Evolutionary conservation across 2,329 filamentous ascomycete genomes (phyloP).

Genomic region (Lizonia empirigonia): DNA sequence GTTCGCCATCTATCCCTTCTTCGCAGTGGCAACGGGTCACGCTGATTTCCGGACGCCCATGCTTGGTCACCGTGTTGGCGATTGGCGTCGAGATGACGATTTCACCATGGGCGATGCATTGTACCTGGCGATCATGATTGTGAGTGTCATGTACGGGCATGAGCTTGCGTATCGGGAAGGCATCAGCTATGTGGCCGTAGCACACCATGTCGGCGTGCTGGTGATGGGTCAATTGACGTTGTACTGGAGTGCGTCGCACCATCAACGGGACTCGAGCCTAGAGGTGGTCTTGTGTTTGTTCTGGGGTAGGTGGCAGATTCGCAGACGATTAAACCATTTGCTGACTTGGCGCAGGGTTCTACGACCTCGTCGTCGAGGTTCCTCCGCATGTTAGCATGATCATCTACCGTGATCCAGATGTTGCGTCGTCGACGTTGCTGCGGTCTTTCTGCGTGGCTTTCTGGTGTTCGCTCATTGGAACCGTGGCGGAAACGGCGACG

Average conservation of each 20-base stretch:
- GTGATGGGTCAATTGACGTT: conserved; percentile 16
- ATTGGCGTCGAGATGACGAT: background rate
- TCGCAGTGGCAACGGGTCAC: conserved; percentile 8
- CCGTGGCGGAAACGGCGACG: conserved; percentile 11
- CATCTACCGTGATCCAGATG: conserved; percentile 12
- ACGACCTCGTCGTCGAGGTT: conserved; percentile 15
- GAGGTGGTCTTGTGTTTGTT: conserved; percentile 10
- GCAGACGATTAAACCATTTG: background rate
- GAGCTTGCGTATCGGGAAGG: conserved; percentile 12
- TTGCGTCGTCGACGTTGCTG: background rate
- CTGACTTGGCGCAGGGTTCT: conserved; percentile 1
- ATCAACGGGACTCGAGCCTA: conserved; percentile 6
- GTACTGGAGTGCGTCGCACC: conserved; percentile 13
- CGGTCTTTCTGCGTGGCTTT: conserved; percentile 9
- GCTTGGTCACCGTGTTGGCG: background rate
- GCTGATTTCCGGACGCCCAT: conserved; percentile 8
- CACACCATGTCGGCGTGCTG: conserved; percentile 14
- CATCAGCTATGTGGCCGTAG: conserved; percentile 12
- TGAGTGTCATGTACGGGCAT: conserved; percentile 16
- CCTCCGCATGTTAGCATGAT: conserved; percentile 16
- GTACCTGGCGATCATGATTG: conserved; percentile 13
- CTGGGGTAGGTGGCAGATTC: conserved; percentile 2
- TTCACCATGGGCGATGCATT: conserved; percentile 16
- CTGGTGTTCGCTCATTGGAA: conserved; percentile 12
- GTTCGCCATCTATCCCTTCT: conserved; percentile 16